phyloP scores from a whole-genome alignment of 768 basidiomycete species.

The Pulveroboletus ravenelii region DNA sequence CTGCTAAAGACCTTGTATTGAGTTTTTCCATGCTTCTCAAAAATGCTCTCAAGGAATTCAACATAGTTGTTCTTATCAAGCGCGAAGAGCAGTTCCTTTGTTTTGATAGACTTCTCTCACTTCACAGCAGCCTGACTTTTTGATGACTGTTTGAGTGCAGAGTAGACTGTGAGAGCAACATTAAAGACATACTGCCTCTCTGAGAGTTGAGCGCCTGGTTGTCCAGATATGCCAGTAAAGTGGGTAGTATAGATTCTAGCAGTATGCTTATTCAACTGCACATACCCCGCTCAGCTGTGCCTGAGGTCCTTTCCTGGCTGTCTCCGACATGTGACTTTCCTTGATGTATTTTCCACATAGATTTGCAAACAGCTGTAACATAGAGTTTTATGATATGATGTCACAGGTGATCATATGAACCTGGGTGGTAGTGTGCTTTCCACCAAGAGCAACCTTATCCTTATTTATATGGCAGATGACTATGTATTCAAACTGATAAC shows the following conservation, averaged over 20 bases:
- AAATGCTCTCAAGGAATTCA: background rate
- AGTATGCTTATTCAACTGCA: background rate
- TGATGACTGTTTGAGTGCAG: background rate
- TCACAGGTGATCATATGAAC: too few relatives aligned
- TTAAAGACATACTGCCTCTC: background rate
- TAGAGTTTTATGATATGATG: too few relatives aligned
- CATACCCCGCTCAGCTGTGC: background rate
- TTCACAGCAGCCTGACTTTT: background rate
- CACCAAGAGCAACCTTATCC: too few relatives aligned
- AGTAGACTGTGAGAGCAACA: background rate
- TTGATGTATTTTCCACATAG: too few relatives aligned
- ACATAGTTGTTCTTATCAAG: background rate
- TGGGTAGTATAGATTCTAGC: too few relatives aligned
- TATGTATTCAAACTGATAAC: too few relatives aligned
- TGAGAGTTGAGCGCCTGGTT: background rate
- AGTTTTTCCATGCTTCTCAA: too few relatives aligned
- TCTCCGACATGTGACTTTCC: background rate
- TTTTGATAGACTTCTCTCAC: background rate
- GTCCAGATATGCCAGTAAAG: background rate
- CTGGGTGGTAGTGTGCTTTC: too few relatives aligned
- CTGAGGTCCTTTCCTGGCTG: background rate
- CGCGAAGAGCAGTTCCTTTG: background rate
- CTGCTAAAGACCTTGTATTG: background rate
- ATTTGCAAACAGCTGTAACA: background rate
- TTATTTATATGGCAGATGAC: too few relatives aligned